phyloP scores from a whole-genome alignment of 805 yeast genomes.

The Priceomyces fermenticarens region DNA sequence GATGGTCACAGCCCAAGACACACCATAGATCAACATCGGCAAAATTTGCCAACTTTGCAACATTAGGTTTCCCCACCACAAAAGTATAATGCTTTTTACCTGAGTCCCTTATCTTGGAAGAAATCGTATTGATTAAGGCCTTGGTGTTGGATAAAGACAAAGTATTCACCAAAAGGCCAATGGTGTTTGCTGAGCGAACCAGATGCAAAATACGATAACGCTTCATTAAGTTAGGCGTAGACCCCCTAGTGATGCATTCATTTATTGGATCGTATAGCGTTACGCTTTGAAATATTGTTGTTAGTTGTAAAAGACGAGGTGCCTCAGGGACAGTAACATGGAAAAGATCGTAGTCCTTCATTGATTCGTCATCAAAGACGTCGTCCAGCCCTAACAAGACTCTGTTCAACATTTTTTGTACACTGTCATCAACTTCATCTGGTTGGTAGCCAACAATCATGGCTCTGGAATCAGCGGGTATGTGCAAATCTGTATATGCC shows the following conservation, averaged over 20 bases:
- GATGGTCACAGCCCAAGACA: constrained; percentile 88
- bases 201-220: constrained; percentile 83
- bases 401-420: constrained; percentile 15
- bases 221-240: constrained; percentile 75
- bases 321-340: constrained; percentile 74
- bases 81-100: constrained; percentile 91
- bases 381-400: constrained; percentile 15
- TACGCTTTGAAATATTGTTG: constrained; percentile 63
- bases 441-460: constrained; percentile 43
- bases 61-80: constrained; percentile 97
- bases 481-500: constrained; percentile 30
- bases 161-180: constrained; percentile 89
- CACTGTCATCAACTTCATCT: not conserved
- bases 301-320: constrained; percentile 71
- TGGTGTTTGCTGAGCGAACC: constrained; percentile 87
- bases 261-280: constrained; percentile 46
- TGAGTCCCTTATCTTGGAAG: constrained; percentile 59
- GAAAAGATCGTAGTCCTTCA: constrained; percentile 54
- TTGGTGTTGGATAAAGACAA: constrained; percentile 76
- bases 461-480: constrained; percentile 26
- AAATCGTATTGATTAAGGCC: constrained; percentile 58
- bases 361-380: constrained; percentile 21
- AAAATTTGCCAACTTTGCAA: constrained; percentile 93
- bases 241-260: constrained; percentile 45
- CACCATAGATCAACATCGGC: constrained; percentile 96